Evolutionary conservation across 257 asterid species (phyloP), one percentile per base, ranked within the genome.

Genomic region (Rubia yunnanensis): DNA sequence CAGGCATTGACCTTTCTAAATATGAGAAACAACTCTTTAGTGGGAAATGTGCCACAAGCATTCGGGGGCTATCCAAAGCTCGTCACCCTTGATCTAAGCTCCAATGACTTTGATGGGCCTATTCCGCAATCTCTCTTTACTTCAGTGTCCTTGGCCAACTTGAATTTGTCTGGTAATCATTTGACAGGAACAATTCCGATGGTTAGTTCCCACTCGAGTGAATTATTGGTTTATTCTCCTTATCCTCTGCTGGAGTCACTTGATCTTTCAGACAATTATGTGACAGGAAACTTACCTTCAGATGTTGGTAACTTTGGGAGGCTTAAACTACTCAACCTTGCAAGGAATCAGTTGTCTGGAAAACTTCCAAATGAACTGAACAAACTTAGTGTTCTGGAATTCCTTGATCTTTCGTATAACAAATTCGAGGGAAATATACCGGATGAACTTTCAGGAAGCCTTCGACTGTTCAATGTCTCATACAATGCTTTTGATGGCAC

Each of bases 111-210:
- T 66, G 81, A 81, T 76, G 97, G 97, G 66, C 73, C 66, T 13
- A 76, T 91, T 69, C 96, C 95, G 8, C 63, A 23, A 55, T 80
- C 83, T 79, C 84, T 80, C 73, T 86, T 91, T 60, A 75, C 86
- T 70, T 86, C 96, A 20, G 30, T 58, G 55, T 66, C 91, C 55
- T 60, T 91, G 76, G 67, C 76, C 71, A 83, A 66, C 77, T 79
- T 91, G 73, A 86, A 91, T 81, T 72, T 91, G 76, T 88, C 96
- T 10, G 78, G 88, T 68, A 91, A 91, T 76, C 82, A 68, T 64
- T 82, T 91, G 76, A 76, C 79, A 31, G 97, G 96, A 66, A 63
- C 78, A 52, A 82, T 91, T 75, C 96, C 96, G 70, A 80, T 88
- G 63, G 81, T 74, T 69, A 84, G 83, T 69, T 66, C 92, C 28